Conservation (phyloP, 1,139 yeast genomes). For the Debaryomyces singareniensis region DNA sequence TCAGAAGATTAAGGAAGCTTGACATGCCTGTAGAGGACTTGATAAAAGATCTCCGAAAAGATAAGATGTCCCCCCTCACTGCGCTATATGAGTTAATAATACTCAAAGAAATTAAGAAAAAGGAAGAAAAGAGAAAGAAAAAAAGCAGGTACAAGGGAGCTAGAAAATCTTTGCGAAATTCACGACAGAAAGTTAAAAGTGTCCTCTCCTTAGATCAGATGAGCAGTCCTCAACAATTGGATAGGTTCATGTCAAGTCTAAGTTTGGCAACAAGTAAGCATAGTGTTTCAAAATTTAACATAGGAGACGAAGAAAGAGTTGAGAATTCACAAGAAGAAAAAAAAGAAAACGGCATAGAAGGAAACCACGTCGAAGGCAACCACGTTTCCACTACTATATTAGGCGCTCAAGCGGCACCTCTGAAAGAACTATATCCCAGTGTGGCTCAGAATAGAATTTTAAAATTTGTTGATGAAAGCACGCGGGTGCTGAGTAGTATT, state of each 20-base stretch:
- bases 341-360: no score
- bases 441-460: neutral
- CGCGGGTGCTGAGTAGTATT: no score
- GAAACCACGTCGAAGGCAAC: no score
- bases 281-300: neutral
- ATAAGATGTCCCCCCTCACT: conserved; percentile 71
- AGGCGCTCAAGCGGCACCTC: no score
- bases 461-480: neutral
- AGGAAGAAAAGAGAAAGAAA: conserved; percentile 25
- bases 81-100: conserved; percentile 77
- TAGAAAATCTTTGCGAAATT: conserved; percentile 37
- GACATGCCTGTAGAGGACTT: conserved; percentile 65
- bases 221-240: conserved; percentile 29
- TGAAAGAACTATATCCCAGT: no score
- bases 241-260: conserved; percentile 33
- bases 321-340: neutral
- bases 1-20: conserved; percentile 57
- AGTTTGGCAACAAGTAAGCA: conserved; percentile 24
- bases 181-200: conserved; percentile 45
- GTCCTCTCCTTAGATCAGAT: conserved; percentile 30
- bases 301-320: neutral
- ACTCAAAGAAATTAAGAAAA: conserved; percentile 49
- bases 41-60: conserved; percentile 52
- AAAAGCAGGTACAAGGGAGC: conserved; percentile 36
- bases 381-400: no score